These are phyloP conservation scores for Solanum bukasovii DNA, from an alignment of 257 asterid species.

Conservation along the genomic window DNA sequence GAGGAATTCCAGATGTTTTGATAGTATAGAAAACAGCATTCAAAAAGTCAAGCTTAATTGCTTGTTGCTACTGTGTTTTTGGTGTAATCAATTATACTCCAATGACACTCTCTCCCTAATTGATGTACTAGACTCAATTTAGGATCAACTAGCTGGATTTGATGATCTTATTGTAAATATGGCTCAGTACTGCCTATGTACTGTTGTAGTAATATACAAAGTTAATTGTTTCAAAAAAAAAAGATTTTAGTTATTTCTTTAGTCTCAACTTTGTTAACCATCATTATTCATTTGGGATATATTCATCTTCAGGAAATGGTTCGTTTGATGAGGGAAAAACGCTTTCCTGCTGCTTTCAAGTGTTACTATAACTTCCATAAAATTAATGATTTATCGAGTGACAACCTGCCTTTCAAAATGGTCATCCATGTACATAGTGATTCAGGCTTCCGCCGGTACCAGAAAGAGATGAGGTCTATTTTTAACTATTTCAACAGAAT, in stretches of 20 bases:
- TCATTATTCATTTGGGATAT: not conserved
- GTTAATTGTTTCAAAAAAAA: too few species aligned
- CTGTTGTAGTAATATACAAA: too few species aligned
- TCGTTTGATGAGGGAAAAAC: constrained; percentile 71
- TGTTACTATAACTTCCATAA: constrained; percentile 74
- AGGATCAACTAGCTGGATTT: too few species aligned
- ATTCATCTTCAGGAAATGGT: constrained; percentile 63
- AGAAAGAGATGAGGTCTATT: constrained; percentile 84
- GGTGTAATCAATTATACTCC: too few species aligned
- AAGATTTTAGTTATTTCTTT: not conserved
- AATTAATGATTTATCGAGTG: constrained; percentile 40
- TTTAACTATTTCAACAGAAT: not conserved
- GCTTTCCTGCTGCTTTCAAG: constrained; percentile 77
- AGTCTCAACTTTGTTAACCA: not conserved
- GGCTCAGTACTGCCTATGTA: too few species aligned
- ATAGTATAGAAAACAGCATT: too few species aligned
- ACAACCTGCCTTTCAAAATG: constrained; percentile 83
- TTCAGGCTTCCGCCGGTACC: constrained; percentile 85
- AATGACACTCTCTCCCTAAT: too few species aligned
- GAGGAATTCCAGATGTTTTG: too few species aligned
- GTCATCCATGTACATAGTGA: constrained; percentile 89
- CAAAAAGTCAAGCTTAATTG: too few species aligned
- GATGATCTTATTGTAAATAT: too few species aligned
- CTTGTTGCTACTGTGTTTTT: too few species aligned
- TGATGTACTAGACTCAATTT: too few species aligned